Base-by-base conservation (phyloP, 2,329 filamentous ascomycete species). In the Colletotrichum truncatum region DNA sequence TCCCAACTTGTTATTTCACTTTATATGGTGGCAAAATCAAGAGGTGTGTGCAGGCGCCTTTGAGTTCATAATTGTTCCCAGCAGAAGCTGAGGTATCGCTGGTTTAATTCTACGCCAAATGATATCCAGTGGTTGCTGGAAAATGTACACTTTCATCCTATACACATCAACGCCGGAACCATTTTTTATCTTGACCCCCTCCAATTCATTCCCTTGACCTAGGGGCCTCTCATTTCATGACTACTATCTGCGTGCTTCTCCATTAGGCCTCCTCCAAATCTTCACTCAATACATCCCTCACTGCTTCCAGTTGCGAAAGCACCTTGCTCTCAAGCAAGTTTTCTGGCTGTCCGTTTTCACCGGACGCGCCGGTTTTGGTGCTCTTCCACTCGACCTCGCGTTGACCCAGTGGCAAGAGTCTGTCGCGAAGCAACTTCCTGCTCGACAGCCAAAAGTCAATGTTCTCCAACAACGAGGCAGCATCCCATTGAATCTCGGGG, bases 371-470 rank as follows among this genome's bases (percentile, higher is more conserved):
- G 16, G 74, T 74, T 70, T 81, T 83, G 67, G 75, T 80, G 7
- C 75, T 76, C 61, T 82, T 77, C 86, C 86, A 89, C 69, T 90
- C 89, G 43, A 86, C 82, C 78, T 97, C 94, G 67, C 90, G 87
- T 71, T 90, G 86, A 26, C 88, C 92, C 18, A 92, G 84, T 0
- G 94, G 89, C 53, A 94, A 82, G 49, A 97, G 86, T 26, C 92
- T 85, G 68, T 93, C 90, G 55, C 90, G 85, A 60, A 98, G 80
- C 58, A 90, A 81, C 69, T 88, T 88, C 63, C 89, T 85, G 56
- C 89, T 89, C 26, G 88, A 85, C 34, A 98, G 80, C 85, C 93
- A 93, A 69, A 92, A 92, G 70, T 97, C 93, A 5, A 97, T 87
- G 71, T 96, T 93, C 74, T 97, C 94, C 69, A 91, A 85, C 48